Base-by-base conservation (phyloP, 768 basidiomycete genomes). In the Hydnomerulius pinastri region DNA sequence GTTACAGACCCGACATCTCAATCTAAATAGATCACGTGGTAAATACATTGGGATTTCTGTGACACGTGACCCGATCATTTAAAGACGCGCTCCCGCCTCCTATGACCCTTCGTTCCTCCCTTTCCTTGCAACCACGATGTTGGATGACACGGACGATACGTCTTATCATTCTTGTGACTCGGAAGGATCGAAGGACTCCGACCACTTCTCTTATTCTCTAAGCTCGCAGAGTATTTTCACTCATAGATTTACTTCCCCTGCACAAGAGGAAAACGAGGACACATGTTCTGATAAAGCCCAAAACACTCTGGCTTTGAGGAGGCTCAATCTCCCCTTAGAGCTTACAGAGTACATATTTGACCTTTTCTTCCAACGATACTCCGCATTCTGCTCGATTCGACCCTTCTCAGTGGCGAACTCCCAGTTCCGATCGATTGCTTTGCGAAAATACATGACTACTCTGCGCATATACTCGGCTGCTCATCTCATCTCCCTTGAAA, bases 341-440 rank as follows among this genome's bases (percentile, higher is more conserved):
- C 43, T 73, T 10, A 42, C 67, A 0, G 70, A 71, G 36, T 52
- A 57, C 41, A 64, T 73, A 35, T 61, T 62, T 50, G 47, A 53
- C 23, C 52, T 68, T 6, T 62, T 59, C 25, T 46, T 61, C 36
- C 47, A 6, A 35, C 49, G 41, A 18, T 54, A 57, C 38, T 53
- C 43, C 5, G 57, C 61, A 21, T 77, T 77, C 49, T 54, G 54
- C 27, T 57, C 62, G 27, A 72, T 82, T 35, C 58, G 58, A 7
- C 56, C 77, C 7, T 65, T 78, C 29, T 72, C 74, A 15, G 63
- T 75, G 23, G 72, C 71, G 17, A 81, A 73, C 8, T 68, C 60
- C 17, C 61, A 60, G 23, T 66, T 82, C 57, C 73, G 82, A 25
- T 61, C 62, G 25, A 65, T 82, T 28, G 64, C 71, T 46, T 54